Conservation (phyloP, 768 basidiomycete genomes). For the Psilocybe cyanescens region DNA sequence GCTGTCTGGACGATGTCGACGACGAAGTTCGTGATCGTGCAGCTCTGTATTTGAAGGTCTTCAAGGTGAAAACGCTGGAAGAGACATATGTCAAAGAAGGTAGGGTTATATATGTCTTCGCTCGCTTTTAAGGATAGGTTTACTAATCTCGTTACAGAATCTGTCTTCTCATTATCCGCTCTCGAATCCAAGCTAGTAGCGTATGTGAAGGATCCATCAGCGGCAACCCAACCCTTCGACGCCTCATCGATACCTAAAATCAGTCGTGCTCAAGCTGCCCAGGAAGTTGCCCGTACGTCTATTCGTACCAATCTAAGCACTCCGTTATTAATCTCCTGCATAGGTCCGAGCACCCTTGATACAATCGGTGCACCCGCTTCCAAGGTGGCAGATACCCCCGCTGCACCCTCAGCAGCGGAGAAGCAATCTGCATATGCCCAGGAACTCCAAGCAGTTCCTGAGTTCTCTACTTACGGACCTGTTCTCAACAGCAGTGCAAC, state of each 20-base stretch:
- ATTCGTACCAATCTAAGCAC: background rate
- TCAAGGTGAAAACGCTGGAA: constrained; percentile 79
- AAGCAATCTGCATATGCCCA: constrained; percentile 85
- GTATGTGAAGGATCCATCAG: constrained; percentile 85
- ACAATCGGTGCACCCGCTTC: constrained; percentile 76
- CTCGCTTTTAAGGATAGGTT: background rate
- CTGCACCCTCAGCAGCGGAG: constrained; percentile 84
- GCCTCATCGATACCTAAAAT: constrained; percentile 87
- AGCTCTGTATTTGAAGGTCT: constrained; percentile 87
- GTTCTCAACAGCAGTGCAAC: constrained; percentile 86
- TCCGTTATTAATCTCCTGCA: constrained; percentile 10
- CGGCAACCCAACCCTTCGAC: constrained; percentile 80
- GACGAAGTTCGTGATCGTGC: constrained; percentile 99
- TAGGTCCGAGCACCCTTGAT: constrained; percentile 86
- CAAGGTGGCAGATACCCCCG: constrained; percentile 60
- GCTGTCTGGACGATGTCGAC: constrained; percentile 97
- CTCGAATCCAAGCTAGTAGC: constrained; percentile 92
- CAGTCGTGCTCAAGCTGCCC: constrained; percentile 89
- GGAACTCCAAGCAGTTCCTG: constrained; percentile 86
- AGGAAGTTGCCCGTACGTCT: constrained; percentile 81
- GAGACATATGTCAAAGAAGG: constrained; percentile 93
- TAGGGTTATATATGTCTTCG: constrained; percentile 28
- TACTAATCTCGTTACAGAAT: constrained; percentile 57
- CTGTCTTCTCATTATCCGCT: constrained; percentile 88
- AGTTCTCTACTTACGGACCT: constrained; percentile 83